Evolutionary conservation across 768 basidiomycete genomes (phyloP), one percentile per base, ranked within the genome.

Genomic region (Suillus subalutaceus): DNA sequence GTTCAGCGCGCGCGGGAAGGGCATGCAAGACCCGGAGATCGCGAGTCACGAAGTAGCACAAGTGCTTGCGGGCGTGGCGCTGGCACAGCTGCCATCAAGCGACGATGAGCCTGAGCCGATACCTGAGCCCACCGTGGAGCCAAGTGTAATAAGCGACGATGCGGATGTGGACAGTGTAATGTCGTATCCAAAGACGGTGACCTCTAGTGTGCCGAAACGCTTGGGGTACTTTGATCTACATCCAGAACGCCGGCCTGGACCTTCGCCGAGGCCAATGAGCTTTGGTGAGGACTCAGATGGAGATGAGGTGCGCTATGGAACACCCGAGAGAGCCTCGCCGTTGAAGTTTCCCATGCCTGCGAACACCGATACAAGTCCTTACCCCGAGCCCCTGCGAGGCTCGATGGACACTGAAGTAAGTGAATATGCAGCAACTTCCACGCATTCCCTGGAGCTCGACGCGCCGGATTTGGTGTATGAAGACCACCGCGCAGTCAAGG

Each of bases 141-240:
- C 66, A 41, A 44, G 63, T n/a, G 38, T 56, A 13, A 52, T 32
- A 0, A 46, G 63, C 3, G 67, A 72, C 66, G 85, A 86, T 70
- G 77, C 78, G 30, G 85, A 87, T 68, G 81, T 87, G 5, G 84
- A 68, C 26, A 77, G 77, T 15, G 72, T 79, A 62, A 77, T 78
- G 75, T 79, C 74, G 30, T 75, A 75, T 52, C 78, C 74, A 48
- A 79, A 71, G 60, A 50, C 57, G 55, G 26, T 10, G 10, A 41
- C 40, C 16, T 41, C 40, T 6, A 59, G 26, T 41, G 40, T 41
- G 26, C 38, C 38, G 10, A 78, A 61, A 55, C 83, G 90, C 20
- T 62, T 87, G 35, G 89, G 90, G 0, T 93, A 93, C 74, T 93
- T 93, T 73, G 91, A 92, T 73, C 71, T 92, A 16, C 91, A 93